Evolutionary conservation across 345 rosid genomes (phyloP).

Genomic region (Eucalyptus virginea): DNA sequence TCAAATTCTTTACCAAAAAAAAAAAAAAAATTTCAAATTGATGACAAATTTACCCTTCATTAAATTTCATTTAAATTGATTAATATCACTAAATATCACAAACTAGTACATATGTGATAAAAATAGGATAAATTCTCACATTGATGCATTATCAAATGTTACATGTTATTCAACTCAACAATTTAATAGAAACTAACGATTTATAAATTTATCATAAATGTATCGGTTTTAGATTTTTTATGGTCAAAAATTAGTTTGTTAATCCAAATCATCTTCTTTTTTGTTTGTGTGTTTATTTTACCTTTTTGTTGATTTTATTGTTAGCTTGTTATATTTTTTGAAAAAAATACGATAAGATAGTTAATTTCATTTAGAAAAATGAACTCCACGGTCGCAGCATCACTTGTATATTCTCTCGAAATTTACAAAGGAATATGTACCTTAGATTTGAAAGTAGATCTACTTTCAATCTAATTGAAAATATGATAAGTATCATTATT

Average conservation of each 20-base stretch:
- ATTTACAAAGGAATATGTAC: background rate
- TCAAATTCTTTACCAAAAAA: too few relatives aligned
- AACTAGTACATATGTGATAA: accelerated
- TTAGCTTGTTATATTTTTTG: background rate
- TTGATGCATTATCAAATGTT: background rate
- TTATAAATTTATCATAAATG: too few relatives aligned
- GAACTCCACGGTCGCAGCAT: background rate
- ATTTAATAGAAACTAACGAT: accelerated
- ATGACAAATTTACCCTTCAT: accelerated
- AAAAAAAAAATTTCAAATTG: too few relatives aligned
- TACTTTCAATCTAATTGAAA: background rate
- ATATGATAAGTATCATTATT: background rate
- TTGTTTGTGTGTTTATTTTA: background rate
- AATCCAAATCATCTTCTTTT: background rate
- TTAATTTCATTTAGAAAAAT: background rate
- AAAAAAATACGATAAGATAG: background rate
- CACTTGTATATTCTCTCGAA: background rate
- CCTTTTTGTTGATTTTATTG: background rate
- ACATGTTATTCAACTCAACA: accelerated
- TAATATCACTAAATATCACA: accelerated
- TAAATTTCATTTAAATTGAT: too few relatives aligned
- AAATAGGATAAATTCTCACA: accelerated
- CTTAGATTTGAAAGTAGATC: background rate
- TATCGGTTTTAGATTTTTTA: accelerated
- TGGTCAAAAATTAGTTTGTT: background rate